A percentile compares a stretch with the other conserved stretches of the same genome.
Conservation (phyloP, 176 grass and related monocot species). For the Puccinellia tenuiflora region DNA sequence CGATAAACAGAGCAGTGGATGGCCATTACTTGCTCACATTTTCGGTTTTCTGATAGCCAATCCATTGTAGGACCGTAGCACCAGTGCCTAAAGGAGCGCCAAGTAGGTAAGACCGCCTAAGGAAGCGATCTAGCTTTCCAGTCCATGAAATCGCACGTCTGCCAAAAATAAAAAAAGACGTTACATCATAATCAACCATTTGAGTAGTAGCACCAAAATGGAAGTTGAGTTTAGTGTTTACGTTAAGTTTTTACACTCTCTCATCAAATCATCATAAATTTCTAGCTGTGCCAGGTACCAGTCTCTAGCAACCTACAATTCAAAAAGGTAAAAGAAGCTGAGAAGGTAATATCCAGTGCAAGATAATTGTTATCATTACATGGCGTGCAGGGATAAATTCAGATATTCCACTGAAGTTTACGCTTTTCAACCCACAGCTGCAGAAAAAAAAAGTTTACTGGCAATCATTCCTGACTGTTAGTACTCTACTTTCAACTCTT, state of each 20-base stretch:
- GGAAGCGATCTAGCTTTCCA: background rate
- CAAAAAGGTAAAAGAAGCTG: background rate
- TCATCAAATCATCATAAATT: background rate
- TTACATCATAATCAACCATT: background rate
- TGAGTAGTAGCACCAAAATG: background rate
- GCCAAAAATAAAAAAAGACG: background rate
- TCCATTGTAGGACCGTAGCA: background rate
- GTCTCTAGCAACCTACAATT: background rate
- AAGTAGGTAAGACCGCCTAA: background rate
- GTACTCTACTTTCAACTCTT: background rate
- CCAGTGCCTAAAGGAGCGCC: background rate
- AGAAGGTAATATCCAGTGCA: background rate
- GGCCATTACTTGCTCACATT: background rate
- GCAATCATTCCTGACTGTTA: background rate
- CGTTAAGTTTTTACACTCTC: background rate
- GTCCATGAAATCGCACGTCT: background rate
- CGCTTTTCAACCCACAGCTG: background rate
- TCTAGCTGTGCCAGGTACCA: background rate
- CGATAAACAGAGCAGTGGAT: background rate
- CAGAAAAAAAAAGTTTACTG: background rate
- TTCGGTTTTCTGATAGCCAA: background rate
- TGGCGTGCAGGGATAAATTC: background rate
- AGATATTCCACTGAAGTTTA: background rate
- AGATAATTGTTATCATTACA: background rate
- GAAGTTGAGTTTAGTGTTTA: background rate